Conservation (phyloP, 2,329 filamentous ascomycete species). For the Monosporascus ibericus region DNA sequence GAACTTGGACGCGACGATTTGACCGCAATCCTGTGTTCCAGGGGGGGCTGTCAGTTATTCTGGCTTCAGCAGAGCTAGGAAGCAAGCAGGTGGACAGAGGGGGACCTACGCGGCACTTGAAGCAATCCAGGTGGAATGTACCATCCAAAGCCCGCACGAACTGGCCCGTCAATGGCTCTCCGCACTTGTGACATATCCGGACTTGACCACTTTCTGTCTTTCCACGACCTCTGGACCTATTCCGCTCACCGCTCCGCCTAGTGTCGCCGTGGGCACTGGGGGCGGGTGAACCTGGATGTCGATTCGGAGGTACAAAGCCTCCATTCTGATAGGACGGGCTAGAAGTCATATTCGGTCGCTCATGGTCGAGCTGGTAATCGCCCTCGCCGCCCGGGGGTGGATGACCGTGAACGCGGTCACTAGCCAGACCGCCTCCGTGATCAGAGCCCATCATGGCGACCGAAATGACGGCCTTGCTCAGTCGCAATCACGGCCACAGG, state of each 20-base stretch:
- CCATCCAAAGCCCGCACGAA: slow-evolving; percentile 91
- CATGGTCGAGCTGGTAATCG: slow-evolving; percentile 25
- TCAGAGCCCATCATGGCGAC: slow-evolving; percentile 27
- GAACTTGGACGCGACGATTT: slow-evolving; percentile 98
- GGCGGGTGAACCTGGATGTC: slow-evolving; percentile 30
- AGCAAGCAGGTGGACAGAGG: slow-evolving; percentile 5
- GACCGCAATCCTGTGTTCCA: slow-evolving; percentile 73
- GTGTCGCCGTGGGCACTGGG: slow-evolving; percentile 35
- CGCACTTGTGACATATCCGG: slow-evolving; percentile 79
- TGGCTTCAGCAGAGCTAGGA: slow-evolving; percentile 2
- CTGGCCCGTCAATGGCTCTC: slow-evolving; percentile 81
- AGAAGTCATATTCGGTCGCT: slow-evolving; percentile 26
- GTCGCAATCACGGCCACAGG: not conserved
- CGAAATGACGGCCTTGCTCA: slow-evolving; percentile 17
- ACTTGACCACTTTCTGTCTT: slow-evolving; percentile 53
- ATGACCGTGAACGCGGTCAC: slow-evolving; percentile 25
- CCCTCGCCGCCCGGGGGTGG: slow-evolving; percentile 20
- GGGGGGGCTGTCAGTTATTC: slow-evolving; percentile 11
- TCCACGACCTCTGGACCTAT: slow-evolving; percentile 47
- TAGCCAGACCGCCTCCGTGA: slow-evolving; percentile 27
- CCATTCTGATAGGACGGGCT: slow-evolving; percentile 26
- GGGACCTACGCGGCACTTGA: slow-evolving; percentile 80
- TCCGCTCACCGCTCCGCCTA: slow-evolving; percentile 51
- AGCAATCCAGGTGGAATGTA: slow-evolving; percentile 96
- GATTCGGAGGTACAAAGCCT: slow-evolving; percentile 20